Base-by-base conservation (phyloP, 495 filamentous ascomycete genomes). In the Tricharina praecox region DNA sequence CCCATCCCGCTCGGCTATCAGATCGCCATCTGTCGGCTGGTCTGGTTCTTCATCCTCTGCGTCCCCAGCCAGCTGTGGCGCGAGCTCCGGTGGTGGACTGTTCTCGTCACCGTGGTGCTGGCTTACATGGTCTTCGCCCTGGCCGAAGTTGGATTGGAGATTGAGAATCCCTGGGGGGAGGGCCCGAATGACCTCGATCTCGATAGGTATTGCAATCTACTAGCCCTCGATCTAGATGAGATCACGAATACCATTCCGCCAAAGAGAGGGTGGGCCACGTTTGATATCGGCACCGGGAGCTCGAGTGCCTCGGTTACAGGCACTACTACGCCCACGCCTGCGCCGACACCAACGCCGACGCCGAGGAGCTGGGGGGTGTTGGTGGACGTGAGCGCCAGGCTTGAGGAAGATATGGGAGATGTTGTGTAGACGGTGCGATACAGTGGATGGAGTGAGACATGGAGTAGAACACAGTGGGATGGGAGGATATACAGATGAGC, bases 111-210 rank as follows among this genome's bases (percentile, higher is more conserved):
- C 1, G 52, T 59, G 50, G 18, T 61, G 9, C 53, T 50, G 1
- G 56, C 56, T 3, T 61, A 61, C 46, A 52, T 55, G n/a, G 42
- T 61, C 1, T 59, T 61, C 19, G 56, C 53, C 2, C 36, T 61
- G 9, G 51, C 53, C 1, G 58, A 61, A 24, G 53, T 61, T 7
- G 58, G 58, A 4, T 41, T 61, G 3, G 58, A 61, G 34, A 61
- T 61, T 38, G 56, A 61, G 42, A 61, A 61, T 34, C 58, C 58
- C 1, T 61, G 56, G 56, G 58, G 58, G n/a, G 50, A 51, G 30
- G 58, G 58, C 0, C 58, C 58, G 5, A 61, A 61, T 43, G 58
- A 61, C 25, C 40, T 61, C 2, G 56, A 61, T 20, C 33, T 61
- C 0, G 58, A 61, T 20, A 11, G 58, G 11, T 59, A 61, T 28